Evolutionary conservation across 2,329 filamentous ascomycete species (phyloP).

Genomic region (Colletotrichum cordylinicola): DNA sequence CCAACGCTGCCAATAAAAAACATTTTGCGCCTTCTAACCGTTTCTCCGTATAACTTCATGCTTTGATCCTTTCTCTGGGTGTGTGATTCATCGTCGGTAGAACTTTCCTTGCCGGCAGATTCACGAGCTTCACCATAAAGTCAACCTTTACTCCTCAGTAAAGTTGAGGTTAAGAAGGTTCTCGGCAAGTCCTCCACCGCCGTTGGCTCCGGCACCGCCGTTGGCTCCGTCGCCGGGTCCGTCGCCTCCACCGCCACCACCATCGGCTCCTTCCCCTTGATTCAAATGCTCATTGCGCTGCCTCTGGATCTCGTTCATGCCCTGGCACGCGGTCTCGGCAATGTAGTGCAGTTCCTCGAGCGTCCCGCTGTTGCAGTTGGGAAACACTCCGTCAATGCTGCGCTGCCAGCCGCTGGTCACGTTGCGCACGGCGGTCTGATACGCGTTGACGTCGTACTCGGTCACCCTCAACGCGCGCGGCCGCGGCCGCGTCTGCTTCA

Average conservation of each 20-base stretch:
- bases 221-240: not conserved
- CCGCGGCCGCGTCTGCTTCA: conserved; percentile 30
- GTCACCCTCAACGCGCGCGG: conserved; percentile 26
- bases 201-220: not conserved
- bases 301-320: conserved; percentile 48
- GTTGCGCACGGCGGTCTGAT: conserved; percentile 42
- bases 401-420: conserved; percentile 47
- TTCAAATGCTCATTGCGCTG: conserved; percentile 8
- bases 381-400: conserved; percentile 49
- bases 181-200: not conserved
- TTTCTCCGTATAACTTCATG: not conserved
- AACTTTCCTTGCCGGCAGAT: not conserved
- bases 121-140: not conserved
- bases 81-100: not conserved
- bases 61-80: not conserved
- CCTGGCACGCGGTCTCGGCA: conserved; percentile 47
- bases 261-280: not conserved
- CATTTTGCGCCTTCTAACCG: not conserved
- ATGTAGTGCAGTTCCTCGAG: conserved; percentile 50
- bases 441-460: conserved; percentile 42
- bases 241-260: not conserved
- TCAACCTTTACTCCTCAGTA: not conserved
- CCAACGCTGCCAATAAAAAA: not conserved
- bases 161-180: conserved; percentile 20
- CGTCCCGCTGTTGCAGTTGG: conserved; percentile 48